Percentiles rank a stretch among this genome's conserved stretches.
These are phyloP conservation scores for Boletus sp. DNA, from an alignment of 768 basidiomycete species.

Conservation along the genomic window DNA sequence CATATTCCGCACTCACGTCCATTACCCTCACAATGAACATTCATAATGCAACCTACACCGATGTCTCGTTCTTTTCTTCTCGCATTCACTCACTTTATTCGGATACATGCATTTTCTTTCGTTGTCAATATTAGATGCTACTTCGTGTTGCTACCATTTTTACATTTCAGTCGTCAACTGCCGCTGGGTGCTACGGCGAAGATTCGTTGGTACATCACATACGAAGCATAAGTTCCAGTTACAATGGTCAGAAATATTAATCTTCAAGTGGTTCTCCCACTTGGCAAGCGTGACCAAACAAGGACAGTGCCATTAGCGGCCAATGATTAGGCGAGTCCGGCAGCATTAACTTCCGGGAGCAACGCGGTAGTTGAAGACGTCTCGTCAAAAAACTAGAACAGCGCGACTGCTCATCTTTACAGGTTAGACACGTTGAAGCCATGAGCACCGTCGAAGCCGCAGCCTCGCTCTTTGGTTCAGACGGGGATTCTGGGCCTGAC, in stretches of 20 bases:
- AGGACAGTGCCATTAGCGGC: neutral
- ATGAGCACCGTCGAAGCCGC: slow-evolving; percentile 77
- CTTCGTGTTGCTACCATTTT: slow-evolving; percentile 21
- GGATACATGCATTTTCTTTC: slow-evolving; percentile 29
- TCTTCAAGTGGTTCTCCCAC: neutral
- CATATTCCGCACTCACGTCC: slow-evolving; percentile 32
- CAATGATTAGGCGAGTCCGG: slow-evolving; percentile 4
- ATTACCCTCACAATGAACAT: slow-evolving; percentile 35
- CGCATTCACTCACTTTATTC: slow-evolving; percentile 22
- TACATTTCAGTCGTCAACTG: slow-evolving; percentile 3
- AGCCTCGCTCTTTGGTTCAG: slow-evolving; percentile 74
- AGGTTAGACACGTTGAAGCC: slow-evolving; percentile 32
- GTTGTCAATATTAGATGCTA: slow-evolving; percentile 30
- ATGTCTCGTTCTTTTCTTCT: slow-evolving; percentile 16
- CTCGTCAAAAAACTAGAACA: slow-evolving; percentile 15
- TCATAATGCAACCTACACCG: slow-evolving; percentile 35
- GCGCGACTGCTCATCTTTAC: slow-evolving; percentile 8
- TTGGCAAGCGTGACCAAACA: slow-evolving; percentile 32
- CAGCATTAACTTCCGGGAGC: neutral
- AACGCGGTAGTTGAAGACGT: neutral
- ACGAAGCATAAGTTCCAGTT: neutral
- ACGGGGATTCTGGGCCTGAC: slow-evolving; percentile 55
- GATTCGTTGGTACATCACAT: too few species aligned
- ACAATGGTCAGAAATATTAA: slow-evolving; percentile 18
- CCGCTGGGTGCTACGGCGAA: neutral